Base-by-base conservation (phyloP, 2,329 filamentous ascomycete genomes). In the Keithomyces neogunnii region DNA sequence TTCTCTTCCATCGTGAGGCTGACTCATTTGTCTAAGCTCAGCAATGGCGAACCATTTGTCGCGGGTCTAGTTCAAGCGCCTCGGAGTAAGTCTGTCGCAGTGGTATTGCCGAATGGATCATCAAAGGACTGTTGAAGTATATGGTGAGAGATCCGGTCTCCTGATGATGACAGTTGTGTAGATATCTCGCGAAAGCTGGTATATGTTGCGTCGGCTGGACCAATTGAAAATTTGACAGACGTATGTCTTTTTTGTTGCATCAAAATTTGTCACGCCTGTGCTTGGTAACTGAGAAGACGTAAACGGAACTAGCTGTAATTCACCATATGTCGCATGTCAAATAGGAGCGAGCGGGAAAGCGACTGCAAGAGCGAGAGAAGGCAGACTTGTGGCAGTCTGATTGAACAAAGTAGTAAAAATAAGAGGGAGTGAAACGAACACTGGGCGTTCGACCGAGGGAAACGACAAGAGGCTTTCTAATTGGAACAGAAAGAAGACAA, bases 1-100 rank as follows among this genome's bases (percentile, higher is more conserved):
- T 57, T 68, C 67, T 65, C 66, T 72, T 68, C 72, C 78, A 80
- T 81, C 66, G 72, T 79, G 73, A 61, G 63, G 61, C 65, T 69
- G 72, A 74, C 72, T 80, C 78, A 81, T 81, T 73, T 73, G 74
- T 47, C 49, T 57, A 19, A 26, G 13, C 38, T 35, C 30, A 38
- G 49, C 19, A 30, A 13, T 13, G 19, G 40, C 32, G 9, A 47
- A 53, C 45, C 36, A 48, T 53, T 13, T 31, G 35, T 39, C 36
- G 45, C 32, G 7, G 31, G n/a, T 28, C 30, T 28, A 44, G 28
- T 30, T 9, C 13, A 26, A 9, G 8, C 5, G 28, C 3, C 19
- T 30, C 8, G 33, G 26, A 30, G 40, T 30, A 6, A 29, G 11
- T 30, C 19, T 29, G 11, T 44, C 30, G 4, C 26, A 29, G 5